Evolutionary conservation across 179 eudicot species (phyloP).

Genomic region (Vitellaria paradoxa): DNA sequence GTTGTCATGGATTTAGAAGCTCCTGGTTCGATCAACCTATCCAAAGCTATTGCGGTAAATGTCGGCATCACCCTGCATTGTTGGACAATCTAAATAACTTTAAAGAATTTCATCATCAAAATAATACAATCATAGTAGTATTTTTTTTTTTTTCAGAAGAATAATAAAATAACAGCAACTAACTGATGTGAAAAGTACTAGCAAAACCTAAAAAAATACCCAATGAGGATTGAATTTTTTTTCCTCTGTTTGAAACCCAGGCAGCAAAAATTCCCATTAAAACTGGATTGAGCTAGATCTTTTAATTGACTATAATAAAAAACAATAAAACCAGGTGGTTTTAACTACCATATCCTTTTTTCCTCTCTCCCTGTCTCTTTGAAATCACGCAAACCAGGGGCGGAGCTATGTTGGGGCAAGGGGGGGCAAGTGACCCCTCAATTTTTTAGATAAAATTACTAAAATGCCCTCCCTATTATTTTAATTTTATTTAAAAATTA

Average conservation of each 20-base stretch:
- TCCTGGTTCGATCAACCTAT: slow-evolving; percentile 66
- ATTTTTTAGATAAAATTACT: too few relatives aligned
- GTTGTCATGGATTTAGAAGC: slow-evolving; percentile 40
- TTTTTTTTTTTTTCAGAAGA: background rate
- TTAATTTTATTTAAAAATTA: too few relatives aligned
- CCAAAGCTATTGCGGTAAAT: slow-evolving; percentile 63
- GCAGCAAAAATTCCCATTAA: too few relatives aligned
- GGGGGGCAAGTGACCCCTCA: too few relatives aligned
- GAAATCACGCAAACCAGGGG: background rate
- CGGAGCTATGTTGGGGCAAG: too few relatives aligned
- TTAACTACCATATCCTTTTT: background rate
- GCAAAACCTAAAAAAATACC: background rate
- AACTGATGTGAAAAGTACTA: background rate
- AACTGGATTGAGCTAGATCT: too few relatives aligned
- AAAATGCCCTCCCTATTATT: too few relatives aligned
- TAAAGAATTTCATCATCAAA: background rate
- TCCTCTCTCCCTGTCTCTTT: background rate
- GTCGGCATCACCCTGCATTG: slow-evolving; percentile 71
- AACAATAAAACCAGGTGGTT: background rate
- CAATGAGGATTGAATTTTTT: background rate
- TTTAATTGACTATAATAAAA: background rate
- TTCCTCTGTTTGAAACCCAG: too few relatives aligned
- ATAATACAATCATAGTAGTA: background rate
- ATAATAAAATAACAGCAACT: background rate
- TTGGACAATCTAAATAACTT: slow-evolving; percentile 22